Evolutionary conservation across 208 protist genomes (phyloP).

Genomic region (Leishmania mexicana): DNA sequence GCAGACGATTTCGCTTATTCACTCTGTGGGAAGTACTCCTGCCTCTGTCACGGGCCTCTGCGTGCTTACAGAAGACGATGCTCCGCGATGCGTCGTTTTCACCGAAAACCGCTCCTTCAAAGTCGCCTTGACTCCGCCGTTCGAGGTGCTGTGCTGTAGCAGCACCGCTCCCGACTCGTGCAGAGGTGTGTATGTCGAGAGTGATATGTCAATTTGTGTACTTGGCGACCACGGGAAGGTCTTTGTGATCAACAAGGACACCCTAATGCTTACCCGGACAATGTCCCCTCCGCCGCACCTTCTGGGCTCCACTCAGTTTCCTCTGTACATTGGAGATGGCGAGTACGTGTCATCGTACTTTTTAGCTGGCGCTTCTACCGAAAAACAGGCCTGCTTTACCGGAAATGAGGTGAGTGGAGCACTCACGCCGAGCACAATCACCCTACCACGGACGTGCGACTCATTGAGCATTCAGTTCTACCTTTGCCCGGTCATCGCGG

Average conservation of each 20-base stretch:
- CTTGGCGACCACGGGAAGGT: constrained; percentile 39
- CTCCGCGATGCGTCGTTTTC: constrained; percentile 35
- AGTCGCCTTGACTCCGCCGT: constrained; percentile 22
- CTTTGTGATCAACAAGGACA: constrained; percentile 54
- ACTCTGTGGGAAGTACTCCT: constrained; percentile 30
- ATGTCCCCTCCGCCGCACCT: constrained; percentile 15
- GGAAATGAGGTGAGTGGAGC: constrained; percentile 43
- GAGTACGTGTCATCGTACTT: constrained; percentile 56
- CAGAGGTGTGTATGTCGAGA: constrained; percentile 35
- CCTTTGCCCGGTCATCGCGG: constrained; percentile 41
- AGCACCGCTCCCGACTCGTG: constrained; percentile 31
- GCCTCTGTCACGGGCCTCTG: constrained; percentile 36
- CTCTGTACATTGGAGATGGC: constrained; percentile 53
- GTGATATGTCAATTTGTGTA: constrained; percentile 44
- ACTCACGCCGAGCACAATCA: constrained; percentile 39
- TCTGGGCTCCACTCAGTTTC: constrained; percentile 22
- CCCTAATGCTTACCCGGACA: constrained; percentile 36
- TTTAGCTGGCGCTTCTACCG: constrained; percentile 27
- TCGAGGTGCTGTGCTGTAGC: constrained; percentile 27
- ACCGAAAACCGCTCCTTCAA: constrained; percentile 38
- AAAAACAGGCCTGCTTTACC: constrained; percentile 30
- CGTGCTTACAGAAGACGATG: constrained; percentile 26
- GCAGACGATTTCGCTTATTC: constrained; percentile 47
- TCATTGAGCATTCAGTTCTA: constrained; percentile 85
- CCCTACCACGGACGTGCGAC: constrained; percentile 58